Evolutionary conservation across 257 asterid species (phyloP).

Genomic region (Solanum chiquidenum): DNA sequence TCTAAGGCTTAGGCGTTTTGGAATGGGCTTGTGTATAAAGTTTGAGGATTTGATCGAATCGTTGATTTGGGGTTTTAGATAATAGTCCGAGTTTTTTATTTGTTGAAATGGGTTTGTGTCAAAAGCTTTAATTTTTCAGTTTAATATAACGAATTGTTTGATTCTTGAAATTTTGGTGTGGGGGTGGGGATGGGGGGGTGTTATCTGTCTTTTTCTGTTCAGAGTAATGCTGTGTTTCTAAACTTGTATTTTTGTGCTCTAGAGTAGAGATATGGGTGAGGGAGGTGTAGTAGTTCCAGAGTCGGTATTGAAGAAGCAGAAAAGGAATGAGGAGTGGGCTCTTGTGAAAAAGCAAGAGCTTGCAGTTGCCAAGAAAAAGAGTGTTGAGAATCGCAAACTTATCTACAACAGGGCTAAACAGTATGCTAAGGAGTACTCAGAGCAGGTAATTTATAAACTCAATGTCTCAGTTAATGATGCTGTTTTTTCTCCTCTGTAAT

Average conservation of each 20-base stretch:
- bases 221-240: not conserved
- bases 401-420: constrained; percentile 36
- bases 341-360: constrained; percentile 38
- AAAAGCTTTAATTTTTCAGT: not conserved
- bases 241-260: not conserved
- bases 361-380: constrained; percentile 41
- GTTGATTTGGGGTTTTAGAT: not conserved
- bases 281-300: constrained; percentile 34
- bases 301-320: constrained; percentile 63
- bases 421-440: constrained; percentile 41
- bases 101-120: not conserved
- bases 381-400: constrained; percentile 32
- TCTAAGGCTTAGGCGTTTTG: not conserved
- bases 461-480: not conserved
- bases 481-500: not conserved
- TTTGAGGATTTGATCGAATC: not conserved
- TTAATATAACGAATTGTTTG: not conserved
- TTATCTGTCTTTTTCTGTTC: not conserved
- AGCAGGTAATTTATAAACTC: constrained; percentile 23
- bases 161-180: not conserved
- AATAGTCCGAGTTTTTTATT: not conserved
- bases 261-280: constrained; percentile 1
- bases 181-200: too few species aligned
- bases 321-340: constrained; percentile 61
- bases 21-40: not conserved